Conservation (phyloP, 1,284 basidiomycete genomes). For the Rhodotorula sp. region DNA sequence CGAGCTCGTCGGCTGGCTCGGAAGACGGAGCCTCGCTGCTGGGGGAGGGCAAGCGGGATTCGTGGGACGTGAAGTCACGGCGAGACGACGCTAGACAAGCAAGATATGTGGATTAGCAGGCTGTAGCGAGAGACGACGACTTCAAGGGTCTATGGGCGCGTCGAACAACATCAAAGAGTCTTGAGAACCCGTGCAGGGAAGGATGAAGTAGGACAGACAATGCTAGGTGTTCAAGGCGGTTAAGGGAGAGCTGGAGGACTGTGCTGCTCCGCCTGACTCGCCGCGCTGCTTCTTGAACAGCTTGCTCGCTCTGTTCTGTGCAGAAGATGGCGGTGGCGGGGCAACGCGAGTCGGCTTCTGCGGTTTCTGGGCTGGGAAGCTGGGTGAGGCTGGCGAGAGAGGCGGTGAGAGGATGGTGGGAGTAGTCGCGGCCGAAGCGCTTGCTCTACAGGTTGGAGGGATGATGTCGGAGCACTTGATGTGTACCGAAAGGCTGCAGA, state of each 20-base stretch:
- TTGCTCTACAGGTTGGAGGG: background rate
- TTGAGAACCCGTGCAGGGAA: too few species aligned
- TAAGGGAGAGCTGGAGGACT: too few species aligned
- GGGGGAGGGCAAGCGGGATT: too few species aligned
- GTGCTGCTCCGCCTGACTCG: background rate
- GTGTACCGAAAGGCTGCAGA: slow-evolving; percentile 26
- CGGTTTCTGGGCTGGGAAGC: background rate
- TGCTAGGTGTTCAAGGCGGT: too few species aligned
- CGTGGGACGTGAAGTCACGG: too few species aligned
- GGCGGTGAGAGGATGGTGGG: background rate
- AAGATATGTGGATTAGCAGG: too few species aligned
- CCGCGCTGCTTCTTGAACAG: slow-evolving; percentile 20
- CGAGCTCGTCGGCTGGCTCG: too few species aligned
- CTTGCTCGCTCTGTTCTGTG: slow-evolving; percentile 13
- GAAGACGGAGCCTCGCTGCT: background rate
- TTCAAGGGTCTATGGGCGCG: too few species aligned
- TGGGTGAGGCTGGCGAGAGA: background rate
- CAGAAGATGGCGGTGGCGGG: background rate
- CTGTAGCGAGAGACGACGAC: too few species aligned
- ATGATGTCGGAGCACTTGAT: slow-evolving; percentile 35
- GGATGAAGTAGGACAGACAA: background rate
- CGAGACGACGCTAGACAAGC: too few species aligned
- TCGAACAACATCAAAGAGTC: too few species aligned
- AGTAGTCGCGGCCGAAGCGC: background rate
- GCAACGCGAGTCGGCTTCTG: slow-evolving; percentile 6